These are phyloP conservation scores for Aspergillus tubingensis DNA, from an alignment of 2,329 filamentous ascomycete species.

Conservation along the genomic window DNA sequence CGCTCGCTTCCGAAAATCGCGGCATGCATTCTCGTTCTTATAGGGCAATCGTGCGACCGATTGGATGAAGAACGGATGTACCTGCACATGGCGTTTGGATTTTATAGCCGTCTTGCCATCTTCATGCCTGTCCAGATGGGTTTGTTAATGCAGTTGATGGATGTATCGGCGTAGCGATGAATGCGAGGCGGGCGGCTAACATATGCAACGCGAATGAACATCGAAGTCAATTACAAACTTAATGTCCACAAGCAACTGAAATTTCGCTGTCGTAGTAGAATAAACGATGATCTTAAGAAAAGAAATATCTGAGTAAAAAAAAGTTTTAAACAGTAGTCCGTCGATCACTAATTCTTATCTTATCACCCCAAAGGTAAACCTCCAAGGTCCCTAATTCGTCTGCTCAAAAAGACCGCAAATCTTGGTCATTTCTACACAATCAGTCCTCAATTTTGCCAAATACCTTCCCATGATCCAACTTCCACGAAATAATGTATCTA, in stretches of 20 bases:
- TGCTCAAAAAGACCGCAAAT: not conserved
- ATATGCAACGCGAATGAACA: too few relatives aligned
- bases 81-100: not conserved
- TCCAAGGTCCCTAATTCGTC: not conserved
- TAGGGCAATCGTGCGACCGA: not conserved
- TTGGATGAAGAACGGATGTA: not conserved
- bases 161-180: too few relatives aligned
- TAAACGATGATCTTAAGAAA: too few relatives aligned
- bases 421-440: not conserved
- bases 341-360: not conserved
- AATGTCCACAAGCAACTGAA: too few relatives aligned
- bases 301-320: too few relatives aligned
- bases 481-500: not conserved
- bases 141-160: not conserved
- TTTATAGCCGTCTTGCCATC: not conserved
- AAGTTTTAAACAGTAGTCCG: too few relatives aligned
- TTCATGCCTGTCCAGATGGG: not conserved
- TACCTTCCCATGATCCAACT: too few relatives aligned
- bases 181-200: too few relatives aligned
- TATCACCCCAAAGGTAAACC: slow-evolving; percentile 5
- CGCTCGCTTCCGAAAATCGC: not conserved
- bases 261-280: too few relatives aligned
- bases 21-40: not conserved
- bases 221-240: too few relatives aligned
- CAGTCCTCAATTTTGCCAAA: not conserved